Base-by-base conservation (phyloP, 768 basidiomycete species). In the Amanita fuliginea region DNA sequence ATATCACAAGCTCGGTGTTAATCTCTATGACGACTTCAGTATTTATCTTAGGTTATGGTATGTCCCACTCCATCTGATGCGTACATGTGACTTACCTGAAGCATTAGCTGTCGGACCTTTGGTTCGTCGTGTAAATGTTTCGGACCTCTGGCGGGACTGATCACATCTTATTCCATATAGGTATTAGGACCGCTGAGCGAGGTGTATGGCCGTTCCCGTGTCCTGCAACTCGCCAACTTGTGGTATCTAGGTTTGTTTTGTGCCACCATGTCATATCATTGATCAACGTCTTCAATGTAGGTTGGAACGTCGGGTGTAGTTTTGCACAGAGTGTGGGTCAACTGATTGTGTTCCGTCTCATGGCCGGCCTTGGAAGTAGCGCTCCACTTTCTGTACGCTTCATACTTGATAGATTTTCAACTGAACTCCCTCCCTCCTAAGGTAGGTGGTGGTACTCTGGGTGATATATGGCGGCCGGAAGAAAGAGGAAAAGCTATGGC, bases 321-420 rank as follows among this genome's bases (percentile, higher is more conserved):
- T 86, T 85, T 51, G 77, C 83, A 0, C 72, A 73, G 47, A 81
- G 68, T 46, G 69, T 70, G 48, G 65, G 62, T 0, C 75, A 85
- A 54, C 64, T 86, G 10, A 75, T 86, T 44, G 78, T 67, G 0
- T 87, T 87, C 56, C 75, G 85, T 16, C 77, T 88, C 54, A 62
- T 87, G 2, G 65, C 83, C 1, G 85, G 86, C 1, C 51, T 88
- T 1, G 86, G 86, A 21, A 86, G 85, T 0, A 80, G 81, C 47
- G 85, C 84, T 0, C 81, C 85, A 4, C 64, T 85, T 1, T 62
- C 77, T 6, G 76, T 85, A 54, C 14, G 68, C 70, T 57, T 67
- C n/a, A n/a, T 1, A 66, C 67, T 8, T n/a, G n/a, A n/a, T n/a
- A n/a, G n/a, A n/a, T 44, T 73, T 36, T 16, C 14, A 10, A 32